These are phyloP conservation scores for Crithidia thermophila DNA, from an alignment of 208 protist genomes.

Conservation along the genomic window DNA sequence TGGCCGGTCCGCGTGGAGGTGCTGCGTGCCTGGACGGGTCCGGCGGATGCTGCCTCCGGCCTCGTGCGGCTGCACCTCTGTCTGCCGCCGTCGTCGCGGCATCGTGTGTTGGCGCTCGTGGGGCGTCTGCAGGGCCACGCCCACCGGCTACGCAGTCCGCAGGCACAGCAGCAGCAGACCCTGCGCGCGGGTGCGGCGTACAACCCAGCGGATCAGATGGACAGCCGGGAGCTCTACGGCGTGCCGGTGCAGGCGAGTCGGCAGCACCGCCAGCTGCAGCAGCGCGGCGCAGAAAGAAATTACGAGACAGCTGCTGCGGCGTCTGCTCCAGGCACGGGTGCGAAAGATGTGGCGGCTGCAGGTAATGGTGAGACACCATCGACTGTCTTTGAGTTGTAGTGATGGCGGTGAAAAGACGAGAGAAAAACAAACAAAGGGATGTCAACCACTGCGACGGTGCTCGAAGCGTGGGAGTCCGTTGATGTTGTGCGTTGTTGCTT, in stretches of 20 bases:
- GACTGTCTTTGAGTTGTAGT: no score
- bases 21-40: conserved; percentile 16
- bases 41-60: background rate
- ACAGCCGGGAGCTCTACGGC: conserved; percentile 21
- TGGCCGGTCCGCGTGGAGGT: conserved; percentile 41
- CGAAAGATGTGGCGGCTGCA: no score
- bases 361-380: no score
- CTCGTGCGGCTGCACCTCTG: conserved; percentile 40
- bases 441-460: no score
- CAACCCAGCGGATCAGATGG: conserved; percentile 29
- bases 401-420: no score
- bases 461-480: no score
- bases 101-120: conserved; percentile 51
- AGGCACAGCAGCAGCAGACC: conserved; percentile 6
- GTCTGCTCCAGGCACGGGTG: no score
- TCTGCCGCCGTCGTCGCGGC: conserved; percentile 40
- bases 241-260: conserved; percentile 14
- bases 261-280: conserved; percentile 26
- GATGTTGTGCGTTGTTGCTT: no score
- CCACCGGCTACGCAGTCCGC: background rate
- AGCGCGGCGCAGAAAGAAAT: background rate
- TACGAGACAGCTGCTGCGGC: no score
- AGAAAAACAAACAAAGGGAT: no score
- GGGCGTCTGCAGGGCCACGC: conserved; percentile 43
- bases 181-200: conserved; percentile 23